Conservation (phyloP, 192 early-diverging fungal species). For the Oehlia diaphana region DNA sequence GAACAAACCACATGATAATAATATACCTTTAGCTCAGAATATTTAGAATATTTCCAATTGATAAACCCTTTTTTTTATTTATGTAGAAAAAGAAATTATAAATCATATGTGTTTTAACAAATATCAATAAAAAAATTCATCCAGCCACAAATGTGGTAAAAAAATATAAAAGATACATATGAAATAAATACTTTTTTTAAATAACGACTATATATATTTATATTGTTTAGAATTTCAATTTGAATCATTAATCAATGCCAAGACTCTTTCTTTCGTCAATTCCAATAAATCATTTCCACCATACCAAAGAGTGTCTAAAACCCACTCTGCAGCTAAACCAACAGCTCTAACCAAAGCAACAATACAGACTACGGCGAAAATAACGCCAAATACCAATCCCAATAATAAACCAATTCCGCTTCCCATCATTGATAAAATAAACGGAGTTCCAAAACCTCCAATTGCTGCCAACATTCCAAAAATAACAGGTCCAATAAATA, state of each 20-base stretch:
- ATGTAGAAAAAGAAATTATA: too few species aligned
- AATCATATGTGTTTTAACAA: too few species aligned
- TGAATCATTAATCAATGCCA: neutral
- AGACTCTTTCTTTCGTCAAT: neutral
- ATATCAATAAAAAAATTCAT: too few species aligned
- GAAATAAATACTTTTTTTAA: too few species aligned
- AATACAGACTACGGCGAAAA: constrained; percentile 25
- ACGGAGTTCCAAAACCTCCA: constrained; percentile 24
- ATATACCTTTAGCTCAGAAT: too few species aligned
- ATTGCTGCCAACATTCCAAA: constrained; percentile 28
- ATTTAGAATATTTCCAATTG: too few species aligned
- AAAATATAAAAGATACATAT: too few species aligned
- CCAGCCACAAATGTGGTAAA: too few species aligned
- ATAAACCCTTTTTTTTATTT: too few species aligned
- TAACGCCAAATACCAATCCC: constrained; percentile 14
- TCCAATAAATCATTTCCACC: constrained; percentile 29
- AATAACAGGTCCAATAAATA: constrained; percentile 27
- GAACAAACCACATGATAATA: too few species aligned
- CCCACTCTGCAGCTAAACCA: constrained; percentile 15
- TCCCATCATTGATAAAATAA: constrained; percentile 18
- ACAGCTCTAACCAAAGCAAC: constrained; percentile 17
- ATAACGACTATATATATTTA: too few species aligned
- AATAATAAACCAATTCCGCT: neutral
- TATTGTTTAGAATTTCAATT: neutral
- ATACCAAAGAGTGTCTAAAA: constrained; percentile 20